Conservation (phyloP, 208 protist species). For the Kentomonas sorsogonicus region DNA sequence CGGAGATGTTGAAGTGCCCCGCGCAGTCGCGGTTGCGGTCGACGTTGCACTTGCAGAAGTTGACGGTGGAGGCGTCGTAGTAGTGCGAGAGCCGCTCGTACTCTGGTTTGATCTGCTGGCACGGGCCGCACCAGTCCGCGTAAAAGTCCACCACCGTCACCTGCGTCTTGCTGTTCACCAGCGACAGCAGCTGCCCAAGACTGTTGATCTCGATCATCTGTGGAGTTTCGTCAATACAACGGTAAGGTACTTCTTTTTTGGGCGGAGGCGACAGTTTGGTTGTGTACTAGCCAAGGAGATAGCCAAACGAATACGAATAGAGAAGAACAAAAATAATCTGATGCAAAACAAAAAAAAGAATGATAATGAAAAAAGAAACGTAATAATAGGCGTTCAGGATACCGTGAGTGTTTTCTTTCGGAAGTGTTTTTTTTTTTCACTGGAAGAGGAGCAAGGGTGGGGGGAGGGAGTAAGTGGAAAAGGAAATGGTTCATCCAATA, state of each 20-base stretch:
- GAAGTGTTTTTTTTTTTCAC: too few species aligned
- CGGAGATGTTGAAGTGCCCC: constrained; percentile 36
- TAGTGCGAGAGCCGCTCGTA: constrained; percentile 51
- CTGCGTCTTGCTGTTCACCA: constrained; percentile 25
- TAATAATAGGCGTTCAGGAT: neutral
- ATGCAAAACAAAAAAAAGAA: constrained; percentile 19
- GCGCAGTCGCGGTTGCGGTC: constrained; percentile 66
- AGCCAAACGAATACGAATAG: too few species aligned
- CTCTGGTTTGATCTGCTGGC: constrained; percentile 60
- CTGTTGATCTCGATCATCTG: constrained; percentile 82
- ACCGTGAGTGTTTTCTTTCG: too few species aligned
- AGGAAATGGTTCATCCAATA: too few species aligned
- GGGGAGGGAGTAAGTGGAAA: too few species aligned
- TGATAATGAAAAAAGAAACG: neutral
- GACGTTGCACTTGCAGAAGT: constrained; percentile 78
- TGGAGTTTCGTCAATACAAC: too few species aligned
- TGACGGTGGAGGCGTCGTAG: constrained; percentile 43
- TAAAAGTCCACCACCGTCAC: constrained; percentile 86
- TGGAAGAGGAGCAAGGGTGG: too few species aligned
- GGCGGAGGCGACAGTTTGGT: too few species aligned
- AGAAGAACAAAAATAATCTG: constrained; percentile 9
- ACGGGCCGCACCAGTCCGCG: constrained; percentile 87
- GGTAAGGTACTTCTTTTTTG: too few species aligned
- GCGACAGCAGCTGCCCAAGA: constrained; percentile 47
- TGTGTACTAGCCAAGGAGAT: too few species aligned